A percentile compares a stretch with the other conserved stretches of the same genome.
Evolutionary conservation across 2,329 filamentous ascomycete species (phyloP).

Genomic region (Canariomyces notabilis): DNA sequence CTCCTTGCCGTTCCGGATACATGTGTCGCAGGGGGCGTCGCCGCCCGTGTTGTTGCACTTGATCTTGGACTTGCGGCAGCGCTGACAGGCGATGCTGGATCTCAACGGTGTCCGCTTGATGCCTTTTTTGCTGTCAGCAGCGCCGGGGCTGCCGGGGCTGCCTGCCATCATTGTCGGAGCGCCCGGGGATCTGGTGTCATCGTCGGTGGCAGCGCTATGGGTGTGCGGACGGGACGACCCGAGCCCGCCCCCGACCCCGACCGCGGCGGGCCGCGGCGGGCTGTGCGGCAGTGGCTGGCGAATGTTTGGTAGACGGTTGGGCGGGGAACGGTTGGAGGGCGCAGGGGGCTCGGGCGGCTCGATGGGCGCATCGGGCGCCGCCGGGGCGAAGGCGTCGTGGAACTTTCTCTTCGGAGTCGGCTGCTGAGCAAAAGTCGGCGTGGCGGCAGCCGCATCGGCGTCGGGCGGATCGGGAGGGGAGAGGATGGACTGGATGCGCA

Average conservation of each 20-base stretch:
- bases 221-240: constrained; percentile 16
- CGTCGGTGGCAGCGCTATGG: constrained; percentile 16
- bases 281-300: constrained; percentile 26
- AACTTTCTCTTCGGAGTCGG: constrained; percentile 35
- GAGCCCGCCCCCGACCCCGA: constrained; percentile 14
- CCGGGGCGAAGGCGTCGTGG: constrained; percentile 32
- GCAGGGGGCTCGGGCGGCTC: constrained; percentile 27
- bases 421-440: constrained; percentile 13
- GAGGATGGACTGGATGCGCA: constrained; percentile 48
- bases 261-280: constrained; percentile 20
- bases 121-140: constrained; percentile 38
- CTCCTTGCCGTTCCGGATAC: constrained; percentile 64
- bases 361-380: constrained; percentile 27
- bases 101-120: constrained; percentile 53
- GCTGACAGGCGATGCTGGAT: constrained; percentile 72
- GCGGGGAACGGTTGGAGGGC: constrained; percentile 15
- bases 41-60: constrained; percentile 79
- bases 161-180: constrained; percentile 32
- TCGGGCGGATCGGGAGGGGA: constrained; percentile 41
- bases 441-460: constrained; percentile 28
- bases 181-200: constrained; percentile 22
- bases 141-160: constrained; percentile 23
- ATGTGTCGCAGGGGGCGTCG: constrained; percentile 67
- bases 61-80: constrained; percentile 76
- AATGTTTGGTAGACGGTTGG: constrained; percentile 18